Evolutionary conservation across 805 yeast genomes (phyloP).

Genomic region (Komagataella ulmi): DNA sequence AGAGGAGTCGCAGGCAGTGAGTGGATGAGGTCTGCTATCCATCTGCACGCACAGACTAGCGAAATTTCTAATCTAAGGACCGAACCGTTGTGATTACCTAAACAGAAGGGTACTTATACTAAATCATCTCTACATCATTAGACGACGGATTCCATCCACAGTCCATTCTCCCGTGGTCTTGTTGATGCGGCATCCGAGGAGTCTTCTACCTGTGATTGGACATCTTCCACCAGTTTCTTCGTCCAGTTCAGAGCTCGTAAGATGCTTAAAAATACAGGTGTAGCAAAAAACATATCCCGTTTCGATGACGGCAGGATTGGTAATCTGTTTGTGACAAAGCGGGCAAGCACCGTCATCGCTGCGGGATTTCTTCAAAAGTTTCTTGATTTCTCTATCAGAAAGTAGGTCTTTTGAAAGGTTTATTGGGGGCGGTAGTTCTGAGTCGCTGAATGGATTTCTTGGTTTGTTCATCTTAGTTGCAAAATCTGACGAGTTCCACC

Average conservation of each 20-base stretch:
- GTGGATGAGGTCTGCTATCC: too few relatives aligned
- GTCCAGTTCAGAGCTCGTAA: constrained; percentile 27
- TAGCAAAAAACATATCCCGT: constrained; percentile 89
- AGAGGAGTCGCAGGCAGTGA: background rate
- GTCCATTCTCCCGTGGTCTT: background rate
- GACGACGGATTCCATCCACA: background rate
- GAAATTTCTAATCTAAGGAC: background rate
- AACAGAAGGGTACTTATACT: background rate
- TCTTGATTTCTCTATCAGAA: constrained; percentile 5
- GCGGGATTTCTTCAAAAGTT: constrained; percentile 10
- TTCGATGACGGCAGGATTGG: constrained; percentile 78
- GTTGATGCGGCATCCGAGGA: constrained; percentile 43
- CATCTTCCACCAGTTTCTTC: constrained; percentile 54
- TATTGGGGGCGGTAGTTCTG: constrained; percentile 32
- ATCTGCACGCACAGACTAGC: background rate
- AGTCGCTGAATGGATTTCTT: constrained; percentile 29
- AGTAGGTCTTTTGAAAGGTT: constrained; percentile 6
- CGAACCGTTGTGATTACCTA: background rate
- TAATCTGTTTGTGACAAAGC: constrained; percentile 48
- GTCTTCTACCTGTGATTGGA: constrained; percentile 64
- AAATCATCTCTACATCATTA: background rate
- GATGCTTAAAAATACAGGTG: constrained; percentile 61
- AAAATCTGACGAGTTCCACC: constrained; percentile 82
- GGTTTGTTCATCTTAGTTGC: constrained; percentile 42
- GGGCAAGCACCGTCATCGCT: constrained; percentile 39